A percentile compares a stretch with the other conserved stretches of the same genome.
These are phyloP conservation scores for Aristolochia californica DNA, from an alignment of 164 flowering plant genomes.

Conservation along the genomic window DNA sequence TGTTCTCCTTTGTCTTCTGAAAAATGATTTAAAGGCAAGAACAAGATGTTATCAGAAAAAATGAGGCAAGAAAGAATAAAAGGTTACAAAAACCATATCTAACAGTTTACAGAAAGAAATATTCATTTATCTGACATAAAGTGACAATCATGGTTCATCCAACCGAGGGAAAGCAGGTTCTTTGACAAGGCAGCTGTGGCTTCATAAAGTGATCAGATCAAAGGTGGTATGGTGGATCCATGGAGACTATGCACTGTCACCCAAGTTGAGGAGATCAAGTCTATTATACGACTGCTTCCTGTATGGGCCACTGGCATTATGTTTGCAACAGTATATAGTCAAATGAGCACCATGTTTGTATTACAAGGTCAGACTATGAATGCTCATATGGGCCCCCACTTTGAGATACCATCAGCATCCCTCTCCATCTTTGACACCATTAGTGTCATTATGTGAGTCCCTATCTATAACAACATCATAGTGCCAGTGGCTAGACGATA, in stretches of 20 bases:
- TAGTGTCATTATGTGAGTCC: conserved; percentile 27
- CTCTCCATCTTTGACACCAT: conserved; percentile 34
- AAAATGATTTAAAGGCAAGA: too few relatives aligned
- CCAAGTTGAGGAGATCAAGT: conserved; percentile 69
- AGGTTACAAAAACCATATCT: too few relatives aligned
- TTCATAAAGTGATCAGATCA: conserved; percentile 24
- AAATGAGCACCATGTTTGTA: conserved; percentile 13
- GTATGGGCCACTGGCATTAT: conserved; percentile 16
- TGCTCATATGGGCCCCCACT: conserved; percentile 7
- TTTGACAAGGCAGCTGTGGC: conserved; percentile 70
- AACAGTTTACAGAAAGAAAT: too few relatives aligned
- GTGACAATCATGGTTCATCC: too few relatives aligned
- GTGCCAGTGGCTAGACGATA: conserved; percentile 18
- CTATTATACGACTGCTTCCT: conserved; percentile 18
- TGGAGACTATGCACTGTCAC: conserved; percentile 69
- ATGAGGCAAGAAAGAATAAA: too few relatives aligned
- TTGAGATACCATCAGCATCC: conserved; percentile 27
- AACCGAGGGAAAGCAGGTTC: conserved; percentile 27
- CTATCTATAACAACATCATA: conserved; percentile 19
- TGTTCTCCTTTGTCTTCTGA: too few relatives aligned
- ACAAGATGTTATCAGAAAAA: too few relatives aligned
- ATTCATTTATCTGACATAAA: too few relatives aligned
- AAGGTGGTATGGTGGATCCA: conserved; percentile 21
- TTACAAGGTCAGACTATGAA: conserved; percentile 13
- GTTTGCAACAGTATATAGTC: conserved; percentile 10